These are phyloP conservation scores for Aspergillus bombycis DNA, from an alignment of 2,329 filamentous ascomycete genomes.

Conservation along the genomic window DNA sequence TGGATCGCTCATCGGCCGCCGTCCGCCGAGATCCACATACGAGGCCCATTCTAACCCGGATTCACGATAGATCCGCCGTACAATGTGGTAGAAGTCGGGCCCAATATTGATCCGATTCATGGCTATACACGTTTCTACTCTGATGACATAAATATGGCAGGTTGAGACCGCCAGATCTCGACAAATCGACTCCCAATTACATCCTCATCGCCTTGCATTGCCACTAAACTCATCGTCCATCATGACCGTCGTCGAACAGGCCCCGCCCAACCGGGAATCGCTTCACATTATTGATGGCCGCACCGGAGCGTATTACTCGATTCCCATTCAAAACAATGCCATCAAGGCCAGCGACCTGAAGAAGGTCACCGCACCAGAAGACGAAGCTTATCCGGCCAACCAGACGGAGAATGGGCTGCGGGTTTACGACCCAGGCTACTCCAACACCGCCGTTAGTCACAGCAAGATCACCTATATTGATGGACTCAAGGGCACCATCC, in stretches of 20 bases:
- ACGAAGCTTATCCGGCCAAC: neutral
- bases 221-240: neutral
- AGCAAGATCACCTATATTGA: conserved; percentile 7
- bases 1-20: neutral
- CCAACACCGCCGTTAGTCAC: conserved; percentile 4
- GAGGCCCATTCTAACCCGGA: conserved; percentile 42
- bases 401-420: neutral
- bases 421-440: conserved; percentile 2
- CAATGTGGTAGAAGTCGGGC: neutral
- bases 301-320: neutral
- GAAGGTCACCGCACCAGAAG: neutral
- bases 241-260: neutral
- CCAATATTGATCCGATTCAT: neutral
- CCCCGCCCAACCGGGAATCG: neutral
- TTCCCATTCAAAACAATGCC: conserved; percentile 6
- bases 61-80: neutral
- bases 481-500: conserved; percentile 19
- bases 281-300: neutral
- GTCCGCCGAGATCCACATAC: neutral
- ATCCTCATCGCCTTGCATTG: neutral
- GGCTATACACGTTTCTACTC: neutral
- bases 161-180: neutral
- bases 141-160: neutral
- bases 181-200: neutral
- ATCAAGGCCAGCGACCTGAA: conserved; percentile 8